Conservation (phyloP, 1,284 basidiomycete genomes). For the Fomes fomentarius region DNA sequence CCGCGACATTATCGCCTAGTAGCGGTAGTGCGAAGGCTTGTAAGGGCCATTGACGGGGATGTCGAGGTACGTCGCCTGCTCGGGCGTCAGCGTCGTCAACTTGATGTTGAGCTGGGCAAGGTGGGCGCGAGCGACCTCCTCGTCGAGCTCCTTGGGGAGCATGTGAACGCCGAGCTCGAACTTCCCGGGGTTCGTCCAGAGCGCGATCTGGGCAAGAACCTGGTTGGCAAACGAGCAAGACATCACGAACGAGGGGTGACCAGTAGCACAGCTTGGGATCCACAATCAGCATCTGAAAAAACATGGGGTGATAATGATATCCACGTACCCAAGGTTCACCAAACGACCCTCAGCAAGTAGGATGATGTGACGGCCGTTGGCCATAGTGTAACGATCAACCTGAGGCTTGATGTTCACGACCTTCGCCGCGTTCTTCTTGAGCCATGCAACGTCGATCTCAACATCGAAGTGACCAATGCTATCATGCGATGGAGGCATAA, state of each 20-base stretch:
- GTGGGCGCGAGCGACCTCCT: constrained; percentile 98
- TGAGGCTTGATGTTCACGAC: constrained; percentile 97
- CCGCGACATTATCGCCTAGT: constrained; percentile 37
- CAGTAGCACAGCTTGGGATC: constrained; percentile 71
- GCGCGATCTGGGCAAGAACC: constrained; percentile 96
- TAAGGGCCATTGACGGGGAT: constrained; percentile 90
- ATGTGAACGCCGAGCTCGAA: constrained; percentile 97
- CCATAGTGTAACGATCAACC: constrained; percentile 97
- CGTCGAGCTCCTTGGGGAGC: constrained; percentile 97
- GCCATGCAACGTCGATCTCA: constrained; percentile 98
- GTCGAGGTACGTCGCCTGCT: constrained; percentile 93
- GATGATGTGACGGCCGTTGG: constrained; percentile 91
- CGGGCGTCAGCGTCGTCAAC: constrained; percentile 80
- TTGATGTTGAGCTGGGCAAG: constrained; percentile 91
- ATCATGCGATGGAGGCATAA: background rate
- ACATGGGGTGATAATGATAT: background rate
- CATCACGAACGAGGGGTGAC: constrained; percentile 98
- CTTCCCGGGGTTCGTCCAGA: constrained; percentile 90
- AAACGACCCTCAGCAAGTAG: constrained; percentile 98
- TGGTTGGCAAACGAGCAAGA: constrained; percentile 99
- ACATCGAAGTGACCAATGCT: constrained; percentile 99
- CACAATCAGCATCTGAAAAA: background rate
- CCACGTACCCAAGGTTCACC: constrained; percentile 92
- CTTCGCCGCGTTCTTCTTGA: constrained; percentile 91
- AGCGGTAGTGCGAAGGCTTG: constrained; percentile 88